Conservation (phyloP, 2,329 filamentous ascomycete species). For the Microdochium paspali region DNA sequence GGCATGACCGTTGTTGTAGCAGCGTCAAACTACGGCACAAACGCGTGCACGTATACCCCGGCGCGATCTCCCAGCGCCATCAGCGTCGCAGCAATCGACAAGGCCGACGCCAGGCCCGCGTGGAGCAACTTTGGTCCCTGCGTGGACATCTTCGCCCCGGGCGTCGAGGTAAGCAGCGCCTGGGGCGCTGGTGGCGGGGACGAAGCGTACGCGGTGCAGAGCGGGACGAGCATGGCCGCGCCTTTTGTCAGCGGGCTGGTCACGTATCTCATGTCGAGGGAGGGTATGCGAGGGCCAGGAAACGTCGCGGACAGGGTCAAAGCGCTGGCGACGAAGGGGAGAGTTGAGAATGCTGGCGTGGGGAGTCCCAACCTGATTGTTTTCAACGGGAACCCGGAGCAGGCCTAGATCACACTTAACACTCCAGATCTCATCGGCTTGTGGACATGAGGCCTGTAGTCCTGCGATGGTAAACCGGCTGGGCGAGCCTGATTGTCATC, state of each 20-base stretch:
- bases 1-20: constrained; percentile 45
- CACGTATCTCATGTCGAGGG: constrained; percentile 36
- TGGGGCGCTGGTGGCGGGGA: constrained; percentile 29
- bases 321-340: not conserved
- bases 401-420: no score
- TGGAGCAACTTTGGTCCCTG: constrained; percentile 41
- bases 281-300: not conserved
- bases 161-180: constrained; percentile 29
- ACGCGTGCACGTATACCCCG: constrained; percentile 32
- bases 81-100: constrained; percentile 42
- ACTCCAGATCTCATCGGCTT: no score
- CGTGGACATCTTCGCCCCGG: constrained; percentile 34
- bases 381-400: not conserved
- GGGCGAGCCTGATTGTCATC: no score
- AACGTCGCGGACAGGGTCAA: not conserved
- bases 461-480: no score
- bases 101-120: constrained; percentile 24
- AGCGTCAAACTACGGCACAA: constrained; percentile 41
- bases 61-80: constrained; percentile 36
- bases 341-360: not conserved
- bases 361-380: not conserved
- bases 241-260: constrained; percentile 54
- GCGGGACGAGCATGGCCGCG: constrained; percentile 53
- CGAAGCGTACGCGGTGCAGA: constrained; percentile 30
- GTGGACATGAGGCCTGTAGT: no score